These are phyloP conservation scores for Candida hungchunana DNA, from an alignment of 805 yeast species.

Conservation along the genomic window DNA sequence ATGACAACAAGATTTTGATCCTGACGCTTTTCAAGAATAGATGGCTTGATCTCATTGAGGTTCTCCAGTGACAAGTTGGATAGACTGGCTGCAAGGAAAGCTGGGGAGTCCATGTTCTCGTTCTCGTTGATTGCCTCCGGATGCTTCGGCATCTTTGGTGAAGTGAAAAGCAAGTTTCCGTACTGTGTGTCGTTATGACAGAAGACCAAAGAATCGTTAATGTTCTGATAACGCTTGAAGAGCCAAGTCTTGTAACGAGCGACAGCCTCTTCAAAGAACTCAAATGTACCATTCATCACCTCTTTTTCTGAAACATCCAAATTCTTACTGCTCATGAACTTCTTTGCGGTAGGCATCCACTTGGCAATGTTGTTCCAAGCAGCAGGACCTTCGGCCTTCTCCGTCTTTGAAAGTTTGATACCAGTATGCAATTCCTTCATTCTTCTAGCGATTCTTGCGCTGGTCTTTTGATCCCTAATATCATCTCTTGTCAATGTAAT, in stretches of 20 bases:
- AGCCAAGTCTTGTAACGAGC: conserved; percentile 61
- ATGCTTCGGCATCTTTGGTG: conserved; percentile 40
- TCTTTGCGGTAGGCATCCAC: conserved; percentile 56
- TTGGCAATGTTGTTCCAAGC: conserved; percentile 66
- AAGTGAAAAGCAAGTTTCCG: conserved; percentile 73
- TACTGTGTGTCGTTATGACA: conserved; percentile 97
- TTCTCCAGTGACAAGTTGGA: conserved; percentile 25
- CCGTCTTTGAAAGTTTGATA: conserved; percentile 57
- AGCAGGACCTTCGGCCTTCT: conserved; percentile 56
- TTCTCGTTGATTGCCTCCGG: neutral
- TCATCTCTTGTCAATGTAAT: conserved; percentile 69
- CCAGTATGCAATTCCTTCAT: conserved; percentile 92
- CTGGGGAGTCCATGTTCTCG: conserved; percentile 4
- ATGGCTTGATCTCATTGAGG: conserved; percentile 29
- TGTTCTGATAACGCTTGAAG: conserved; percentile 40
- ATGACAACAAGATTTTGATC: conserved; percentile 84
- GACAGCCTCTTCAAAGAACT: conserved; percentile 44
- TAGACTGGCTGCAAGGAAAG: conserved; percentile 14
- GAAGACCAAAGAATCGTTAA: conserved; percentile 57
- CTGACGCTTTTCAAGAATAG: conserved; percentile 38
- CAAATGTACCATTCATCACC: conserved; percentile 44
- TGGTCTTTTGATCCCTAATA: conserved; percentile 68
- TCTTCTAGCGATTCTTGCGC: conserved; percentile 86
- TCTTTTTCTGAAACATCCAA: conserved; percentile 32
- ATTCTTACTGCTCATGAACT: conserved; percentile 37